phyloP scores from a whole-genome alignment of 2,329 filamentous ascomycete species.

The Talaromyces sp. region DNA sequence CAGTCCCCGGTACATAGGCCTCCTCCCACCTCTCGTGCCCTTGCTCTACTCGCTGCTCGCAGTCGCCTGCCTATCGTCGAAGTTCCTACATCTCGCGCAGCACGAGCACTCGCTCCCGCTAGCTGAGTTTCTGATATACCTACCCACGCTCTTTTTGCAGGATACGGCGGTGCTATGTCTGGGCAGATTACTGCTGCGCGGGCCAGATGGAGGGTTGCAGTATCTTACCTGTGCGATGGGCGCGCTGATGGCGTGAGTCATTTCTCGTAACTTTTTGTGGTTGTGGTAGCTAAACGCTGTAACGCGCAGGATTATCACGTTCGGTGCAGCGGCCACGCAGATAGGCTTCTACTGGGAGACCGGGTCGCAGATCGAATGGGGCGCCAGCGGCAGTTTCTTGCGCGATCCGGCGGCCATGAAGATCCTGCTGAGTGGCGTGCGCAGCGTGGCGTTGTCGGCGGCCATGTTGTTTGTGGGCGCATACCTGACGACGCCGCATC shows the following conservation, averaged over 20 bases:
- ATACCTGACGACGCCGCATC: slow-evolving; percentile 21
- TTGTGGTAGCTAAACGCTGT: too few relatives aligned
- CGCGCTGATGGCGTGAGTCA: slow-evolving; percentile 21
- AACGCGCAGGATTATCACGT: slow-evolving; percentile 21
- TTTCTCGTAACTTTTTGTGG: too few relatives aligned
- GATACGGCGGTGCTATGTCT: slow-evolving; percentile 28
- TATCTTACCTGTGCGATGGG: slow-evolving; percentile 20
- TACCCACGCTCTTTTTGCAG: slow-evolving; percentile 32
- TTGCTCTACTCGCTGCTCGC: slow-evolving; percentile 26
- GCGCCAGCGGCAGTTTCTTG: slow-evolving; percentile 28
- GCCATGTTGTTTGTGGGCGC: slow-evolving; percentile 22
- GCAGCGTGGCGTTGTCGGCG: slow-evolving; percentile 21
- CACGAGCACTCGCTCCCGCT: slow-evolving; percentile 27
- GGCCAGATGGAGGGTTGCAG: slow-evolving; percentile 17
- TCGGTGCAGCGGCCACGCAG: slow-evolving; percentile 28
- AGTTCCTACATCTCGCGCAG: slow-evolving; percentile 28
- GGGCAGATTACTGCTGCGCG: slow-evolving; percentile 24
- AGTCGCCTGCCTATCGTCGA: slow-evolving; percentile 28
- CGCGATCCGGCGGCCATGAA: slow-evolving; percentile 32
- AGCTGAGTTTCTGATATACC: slow-evolving; percentile 29
- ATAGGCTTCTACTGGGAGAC: slow-evolving; percentile 37
- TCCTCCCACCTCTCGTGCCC: slow-evolving; percentile 14
- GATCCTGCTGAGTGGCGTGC: slow-evolving; percentile 30
- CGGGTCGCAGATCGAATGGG: slow-evolving; percentile 36
- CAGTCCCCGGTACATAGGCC: neutral